A percentile compares a stretch with the other conserved stretches of the same genome.
Evolutionary conservation across 1,139 yeast genomes (phyloP).

Genomic region (Lodderomyces pseudojiufengensis): DNA sequence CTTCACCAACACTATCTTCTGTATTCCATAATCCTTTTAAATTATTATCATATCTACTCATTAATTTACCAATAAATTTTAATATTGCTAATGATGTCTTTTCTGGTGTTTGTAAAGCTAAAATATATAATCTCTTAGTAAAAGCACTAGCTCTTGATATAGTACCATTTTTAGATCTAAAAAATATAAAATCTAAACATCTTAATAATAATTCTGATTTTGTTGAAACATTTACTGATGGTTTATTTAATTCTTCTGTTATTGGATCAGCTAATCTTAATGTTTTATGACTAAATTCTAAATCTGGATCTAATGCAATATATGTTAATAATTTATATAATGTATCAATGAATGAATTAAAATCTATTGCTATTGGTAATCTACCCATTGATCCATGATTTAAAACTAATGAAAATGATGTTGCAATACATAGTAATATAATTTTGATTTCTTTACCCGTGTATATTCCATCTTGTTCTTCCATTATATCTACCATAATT

Average conservation of each 20-base stretch:
- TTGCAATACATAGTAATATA: slow-evolving; percentile 74
- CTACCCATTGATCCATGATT: slow-evolving; percentile 62
- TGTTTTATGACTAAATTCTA: slow-evolving; percentile 81
- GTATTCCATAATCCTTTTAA: slow-evolving; percentile 76
- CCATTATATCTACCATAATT: slow-evolving; percentile 50
- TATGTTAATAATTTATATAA: slow-evolving; percentile 65
- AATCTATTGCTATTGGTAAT: slow-evolving; percentile 58
- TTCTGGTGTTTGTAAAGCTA: slow-evolving; percentile 77
- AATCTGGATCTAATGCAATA: slow-evolving; percentile 72
- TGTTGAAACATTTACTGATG: slow-evolving; percentile 81
- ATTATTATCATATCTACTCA: slow-evolving; percentile 62
- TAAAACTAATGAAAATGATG: slow-evolving; percentile 79
- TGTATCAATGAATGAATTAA: slow-evolving; percentile 70
- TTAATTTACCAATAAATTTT: slow-evolving; percentile 73
- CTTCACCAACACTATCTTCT: slow-evolving; percentile 74
- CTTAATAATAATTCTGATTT: slow-evolving; percentile 79
- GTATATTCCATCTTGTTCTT: slow-evolving; percentile 32
- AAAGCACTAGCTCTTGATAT: slow-evolving; percentile 75
- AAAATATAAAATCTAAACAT: slow-evolving; percentile 76
- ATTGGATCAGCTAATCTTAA: slow-evolving; percentile 77
- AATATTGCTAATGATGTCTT: slow-evolving; percentile 76
- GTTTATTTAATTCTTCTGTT: slow-evolving; percentile 42
- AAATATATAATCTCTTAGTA: slow-evolving; percentile 70
- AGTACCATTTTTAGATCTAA: slow-evolving; percentile 72
- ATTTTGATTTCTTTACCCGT: slow-evolving; percentile 53